Conservation (phyloP, 1,284 basidiomycete genomes). For the Tylopilus microsporus region DNA sequence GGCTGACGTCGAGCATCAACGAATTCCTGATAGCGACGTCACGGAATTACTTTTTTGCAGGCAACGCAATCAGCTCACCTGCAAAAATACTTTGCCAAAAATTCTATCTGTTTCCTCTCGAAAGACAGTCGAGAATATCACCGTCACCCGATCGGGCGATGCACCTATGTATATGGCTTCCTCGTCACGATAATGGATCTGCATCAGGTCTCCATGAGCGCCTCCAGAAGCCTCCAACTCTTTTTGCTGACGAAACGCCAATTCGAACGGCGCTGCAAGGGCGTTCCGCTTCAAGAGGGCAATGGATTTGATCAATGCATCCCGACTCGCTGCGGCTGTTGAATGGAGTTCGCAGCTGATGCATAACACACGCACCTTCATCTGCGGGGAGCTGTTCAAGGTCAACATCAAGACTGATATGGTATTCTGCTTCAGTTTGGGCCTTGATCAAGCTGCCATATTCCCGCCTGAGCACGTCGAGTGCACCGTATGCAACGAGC, state of each 20-base stretch:
- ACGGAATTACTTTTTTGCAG: neutral
- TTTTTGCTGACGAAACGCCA: conserved; percentile 85
- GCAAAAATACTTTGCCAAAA: conserved; percentile 95
- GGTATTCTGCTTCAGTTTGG: conserved; percentile 79
- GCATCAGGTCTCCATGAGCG: conserved; percentile 80
- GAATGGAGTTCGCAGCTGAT: neutral
- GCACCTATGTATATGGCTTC: conserved; percentile 97
- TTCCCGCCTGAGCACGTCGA: conserved; percentile 77
- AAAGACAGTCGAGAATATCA: conserved; percentile 97
- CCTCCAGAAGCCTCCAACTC: conserved; percentile 67
- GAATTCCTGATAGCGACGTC: conserved; percentile 69
- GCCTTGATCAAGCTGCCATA: conserved; percentile 71
- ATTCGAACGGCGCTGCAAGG: conserved; percentile 91
- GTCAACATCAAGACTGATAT: conserved; percentile 85
- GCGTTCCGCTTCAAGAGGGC: conserved; percentile 91
- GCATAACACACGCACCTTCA: conserved; percentile 56
- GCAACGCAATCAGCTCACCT: conserved; percentile 49
- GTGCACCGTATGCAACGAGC: conserved; percentile 82
- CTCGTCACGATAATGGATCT: conserved; percentile 91
- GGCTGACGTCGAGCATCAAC: conserved; percentile 94
- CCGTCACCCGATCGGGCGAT: conserved; percentile 91
- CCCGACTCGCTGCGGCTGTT: conserved; percentile 61
- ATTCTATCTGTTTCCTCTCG: conserved; percentile 97
- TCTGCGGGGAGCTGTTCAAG: conserved; percentile 77
- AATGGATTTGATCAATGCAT: conserved; percentile 76